These are phyloP conservation scores for Neurospora sp. DNA, from an alignment of 495 filamentous ascomycete species.

Conservation along the genomic window DNA sequence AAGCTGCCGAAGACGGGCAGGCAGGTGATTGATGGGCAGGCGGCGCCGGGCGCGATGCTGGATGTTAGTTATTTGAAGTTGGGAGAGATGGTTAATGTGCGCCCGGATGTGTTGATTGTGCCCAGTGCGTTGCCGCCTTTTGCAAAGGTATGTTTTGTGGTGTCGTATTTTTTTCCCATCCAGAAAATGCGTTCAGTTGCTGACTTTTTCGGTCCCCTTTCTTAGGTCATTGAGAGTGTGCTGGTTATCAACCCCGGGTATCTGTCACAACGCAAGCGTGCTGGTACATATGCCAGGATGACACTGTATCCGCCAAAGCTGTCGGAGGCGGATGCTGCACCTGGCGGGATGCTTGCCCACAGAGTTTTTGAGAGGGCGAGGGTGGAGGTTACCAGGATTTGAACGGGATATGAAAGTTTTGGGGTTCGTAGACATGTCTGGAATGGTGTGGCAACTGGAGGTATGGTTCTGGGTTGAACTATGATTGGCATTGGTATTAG, in stretches of 20 bases:
- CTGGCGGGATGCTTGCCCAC: slow-evolving; percentile 52
- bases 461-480: background rate
- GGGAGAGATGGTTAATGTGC: slow-evolving; percentile 76
- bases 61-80: slow-evolving; percentile 81
- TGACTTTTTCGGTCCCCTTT: slow-evolving; percentile 3
- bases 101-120: slow-evolving; percentile 75
- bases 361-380: slow-evolving; percentile 72
- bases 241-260: slow-evolving; percentile 80
- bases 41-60: slow-evolving; percentile 58
- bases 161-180: background rate
- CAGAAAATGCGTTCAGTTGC: background rate
- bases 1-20: slow-evolving; percentile 53
- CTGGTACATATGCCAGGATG: slow-evolving; percentile 75
- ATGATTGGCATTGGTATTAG: background rate
- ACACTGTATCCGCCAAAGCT: slow-evolving; percentile 54
- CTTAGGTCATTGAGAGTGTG: slow-evolving; percentile 73
- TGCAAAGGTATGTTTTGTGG: slow-evolving; percentile 56
- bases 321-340: slow-evolving; percentile 44
- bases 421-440: background rate
- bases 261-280: slow-evolving; percentile 67
- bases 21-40: slow-evolving; percentile 26
- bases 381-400: slow-evolving; percentile 77
- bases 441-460: background rate
- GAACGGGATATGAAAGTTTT: background rate
- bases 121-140: slow-evolving; percentile 79